Percentiles rank a stretch among this genome's conserved stretches.
phyloP scores from a whole-genome alignment of 371 early-diverging fungal species.

The Mycotypha africana region DNA sequence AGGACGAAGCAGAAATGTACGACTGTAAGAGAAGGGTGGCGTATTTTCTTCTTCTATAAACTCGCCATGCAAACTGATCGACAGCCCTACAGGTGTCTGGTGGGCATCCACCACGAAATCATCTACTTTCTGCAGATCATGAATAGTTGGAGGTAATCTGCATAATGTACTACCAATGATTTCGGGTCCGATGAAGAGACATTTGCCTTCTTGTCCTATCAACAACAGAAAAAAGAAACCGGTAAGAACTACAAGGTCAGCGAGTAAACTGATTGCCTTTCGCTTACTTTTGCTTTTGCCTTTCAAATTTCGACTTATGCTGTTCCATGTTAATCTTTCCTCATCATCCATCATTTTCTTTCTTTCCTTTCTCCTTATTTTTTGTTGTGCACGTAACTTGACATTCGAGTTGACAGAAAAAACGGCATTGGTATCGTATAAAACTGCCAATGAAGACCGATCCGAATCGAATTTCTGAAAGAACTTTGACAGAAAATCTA shows the following conservation, averaged over 20 bases:
- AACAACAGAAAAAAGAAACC: too few relatives aligned
- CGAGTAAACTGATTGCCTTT: too few relatives aligned
- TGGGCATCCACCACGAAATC: conserved; percentile 50
- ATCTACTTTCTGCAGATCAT: conserved; percentile 31
- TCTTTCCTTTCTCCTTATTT: conserved; percentile 28
- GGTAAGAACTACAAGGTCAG: too few relatives aligned
- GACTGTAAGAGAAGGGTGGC: conserved; percentile 42
- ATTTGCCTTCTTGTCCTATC: conserved; percentile 28
- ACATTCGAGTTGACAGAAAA: conserved; percentile 28
- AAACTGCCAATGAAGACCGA: conserved; percentile 8
- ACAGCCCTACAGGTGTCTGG: conserved; percentile 35
- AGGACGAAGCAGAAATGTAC: conserved; percentile 51
- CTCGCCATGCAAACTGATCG: conserved; percentile 48
- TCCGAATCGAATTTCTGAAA: conserved; percentile 27
- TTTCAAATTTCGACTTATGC: conserved; percentile 22
- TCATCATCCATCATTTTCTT: conserved; percentile 31
- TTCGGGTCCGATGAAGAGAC: conserved; percentile 28
- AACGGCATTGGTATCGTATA: conserved; percentile 25
- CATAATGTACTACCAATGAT: conserved; percentile 29
- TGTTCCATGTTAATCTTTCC: conserved; percentile 17
- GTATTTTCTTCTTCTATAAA: conserved; percentile 39
- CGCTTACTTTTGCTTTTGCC: conserved; percentile 25
- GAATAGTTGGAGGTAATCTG: conserved; percentile 41
- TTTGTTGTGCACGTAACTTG: conserved; percentile 21
- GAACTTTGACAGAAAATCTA: conserved; percentile 24